A percentile compares a stretch with the other conserved stretches of the same genome.
These are phyloP conservation scores for Butyriboletus loyo DNA, from an alignment of 768 basidiomycete genomes.

Conservation along the genomic window DNA sequence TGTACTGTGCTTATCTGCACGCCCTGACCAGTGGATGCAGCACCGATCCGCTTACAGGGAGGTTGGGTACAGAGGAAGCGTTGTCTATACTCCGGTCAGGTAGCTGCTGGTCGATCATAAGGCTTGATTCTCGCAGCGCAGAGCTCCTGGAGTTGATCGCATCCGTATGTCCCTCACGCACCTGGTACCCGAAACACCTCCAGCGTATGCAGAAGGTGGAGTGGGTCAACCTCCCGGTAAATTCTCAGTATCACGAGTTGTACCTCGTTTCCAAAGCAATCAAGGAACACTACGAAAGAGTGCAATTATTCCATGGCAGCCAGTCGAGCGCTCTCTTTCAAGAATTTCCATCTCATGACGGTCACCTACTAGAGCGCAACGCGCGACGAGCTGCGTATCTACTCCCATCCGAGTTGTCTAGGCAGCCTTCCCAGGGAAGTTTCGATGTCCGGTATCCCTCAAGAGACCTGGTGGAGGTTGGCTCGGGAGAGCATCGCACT, in stretches of 20 bases:
- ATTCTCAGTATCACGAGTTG: conserved; percentile 34
- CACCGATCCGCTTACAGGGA: conserved; percentile 42
- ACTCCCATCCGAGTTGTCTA: conserved; percentile 10
- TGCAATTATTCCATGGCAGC: conserved; percentile 10
- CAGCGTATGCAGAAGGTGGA: conserved; percentile 39
- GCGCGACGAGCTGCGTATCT: conserved; percentile 14
- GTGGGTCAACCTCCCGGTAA: conserved; percentile 24
- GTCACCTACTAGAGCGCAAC: conserved; percentile 16
- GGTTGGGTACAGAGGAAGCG: conserved; percentile 30
- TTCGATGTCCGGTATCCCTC: conserved; percentile 10
- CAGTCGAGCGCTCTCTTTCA: neutral
- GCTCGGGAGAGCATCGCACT: conserved; percentile 15
- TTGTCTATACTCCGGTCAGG: neutral
- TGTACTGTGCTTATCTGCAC: conserved; percentile 44
- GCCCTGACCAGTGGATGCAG: conserved; percentile 43
- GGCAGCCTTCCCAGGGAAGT: neutral
- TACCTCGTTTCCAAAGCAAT: conserved; percentile 26
- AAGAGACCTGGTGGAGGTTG: conserved; percentile 3
- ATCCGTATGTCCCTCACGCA: conserved; percentile 33
- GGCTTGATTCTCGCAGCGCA: conserved; percentile 18
- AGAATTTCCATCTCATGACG: conserved; percentile 2
- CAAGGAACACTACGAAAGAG: conserved; percentile 22
- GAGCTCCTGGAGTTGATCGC: conserved; percentile 33
- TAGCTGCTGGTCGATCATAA: neutral
- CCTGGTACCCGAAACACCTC: conserved; percentile 38